These are phyloP conservation scores for Reutealis trisperma DNA, from an alignment of 345 rosid species.

Conservation along the genomic window DNA sequence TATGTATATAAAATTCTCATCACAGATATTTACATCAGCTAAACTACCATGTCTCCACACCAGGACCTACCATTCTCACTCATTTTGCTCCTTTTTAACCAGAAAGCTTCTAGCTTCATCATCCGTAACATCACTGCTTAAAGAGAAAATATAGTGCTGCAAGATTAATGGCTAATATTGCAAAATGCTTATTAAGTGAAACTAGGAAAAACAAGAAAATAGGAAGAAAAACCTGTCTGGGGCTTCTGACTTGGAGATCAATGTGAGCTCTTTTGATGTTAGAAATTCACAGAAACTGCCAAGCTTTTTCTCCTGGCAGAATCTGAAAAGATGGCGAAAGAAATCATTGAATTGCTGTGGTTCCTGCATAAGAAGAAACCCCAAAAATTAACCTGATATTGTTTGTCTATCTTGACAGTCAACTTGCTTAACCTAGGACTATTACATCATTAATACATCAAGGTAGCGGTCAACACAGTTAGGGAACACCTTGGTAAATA, in stretches of 20 bases:
- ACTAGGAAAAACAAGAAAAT: background rate
- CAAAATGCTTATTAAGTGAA: background rate
- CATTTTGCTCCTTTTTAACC: constrained; percentile 15
- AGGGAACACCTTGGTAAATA: background rate
- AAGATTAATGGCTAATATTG: constrained; percentile 9
- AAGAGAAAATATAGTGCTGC: constrained; percentile 4
- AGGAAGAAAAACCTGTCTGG: constrained; percentile 62
- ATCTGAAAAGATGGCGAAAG: constrained; percentile 37
- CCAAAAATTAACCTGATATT: constrained; percentile 8
- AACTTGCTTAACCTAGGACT: background rate
- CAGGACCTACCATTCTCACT: constrained; percentile 1
- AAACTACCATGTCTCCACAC: background rate
- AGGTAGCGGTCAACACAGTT: background rate
- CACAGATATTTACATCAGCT: background rate
- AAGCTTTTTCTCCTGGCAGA: constrained; percentile 43
- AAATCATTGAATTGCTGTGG: constrained; percentile 79
- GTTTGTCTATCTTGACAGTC: background rate
- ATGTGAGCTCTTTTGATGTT: constrained; percentile 45
- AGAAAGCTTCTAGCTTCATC: constrained; percentile 56
- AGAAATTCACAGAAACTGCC: constrained; percentile 48
- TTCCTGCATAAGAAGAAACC: constrained; percentile 51
- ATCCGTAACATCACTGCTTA: constrained; percentile 62
- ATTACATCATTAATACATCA: no score
- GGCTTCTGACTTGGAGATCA: constrained; percentile 83
- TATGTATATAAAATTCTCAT: background rate